phyloP scores from a whole-genome alignment of 306 rosid genomes.

The Vigna angularis region DNA sequence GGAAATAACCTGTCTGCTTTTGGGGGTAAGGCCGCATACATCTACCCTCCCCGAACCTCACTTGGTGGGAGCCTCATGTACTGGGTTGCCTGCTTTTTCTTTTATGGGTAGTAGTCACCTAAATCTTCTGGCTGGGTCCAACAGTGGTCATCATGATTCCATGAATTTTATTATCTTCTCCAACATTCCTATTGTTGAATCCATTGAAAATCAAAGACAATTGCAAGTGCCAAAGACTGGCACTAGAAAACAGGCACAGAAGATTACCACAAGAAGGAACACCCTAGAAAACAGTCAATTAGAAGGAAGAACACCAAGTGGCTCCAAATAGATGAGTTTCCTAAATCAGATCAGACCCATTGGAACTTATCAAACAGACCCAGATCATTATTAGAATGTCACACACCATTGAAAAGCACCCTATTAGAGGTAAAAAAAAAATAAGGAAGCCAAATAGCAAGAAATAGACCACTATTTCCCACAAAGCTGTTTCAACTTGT shows the following conservation, averaged over 20 bases:
- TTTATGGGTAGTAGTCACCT: not conserved
- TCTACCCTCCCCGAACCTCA: constrained; percentile 6
- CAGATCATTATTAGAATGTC: not conserved
- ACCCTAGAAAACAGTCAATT: not conserved
- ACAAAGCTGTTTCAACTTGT: too few species aligned
- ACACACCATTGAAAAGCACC: not conserved
- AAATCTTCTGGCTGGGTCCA: not conserved
- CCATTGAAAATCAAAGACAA: not conserved
- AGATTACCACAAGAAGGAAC: not conserved
- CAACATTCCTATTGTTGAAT: not conserved
- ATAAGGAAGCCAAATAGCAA: not conserved
- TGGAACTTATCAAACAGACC: not conserved
- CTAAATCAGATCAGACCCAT: not conserved
- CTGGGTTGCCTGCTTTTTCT: not conserved
- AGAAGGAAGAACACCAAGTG: not conserved
- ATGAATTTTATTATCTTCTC: not conserved
- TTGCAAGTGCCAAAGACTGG: not conserved
- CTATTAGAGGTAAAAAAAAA: not conserved
- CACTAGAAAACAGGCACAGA: not conserved
- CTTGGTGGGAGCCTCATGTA: constrained; percentile 4
- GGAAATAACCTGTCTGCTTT: constrained; percentile 2
- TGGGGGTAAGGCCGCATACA: not conserved
- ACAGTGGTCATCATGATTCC: not conserved
- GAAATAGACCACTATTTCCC: not conserved
- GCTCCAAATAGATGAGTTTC: not conserved